These are phyloP conservation scores for Rhodotorula sp. DNA, from an alignment of 1,284 basidiomycete genomes.

Conservation along the genomic window DNA sequence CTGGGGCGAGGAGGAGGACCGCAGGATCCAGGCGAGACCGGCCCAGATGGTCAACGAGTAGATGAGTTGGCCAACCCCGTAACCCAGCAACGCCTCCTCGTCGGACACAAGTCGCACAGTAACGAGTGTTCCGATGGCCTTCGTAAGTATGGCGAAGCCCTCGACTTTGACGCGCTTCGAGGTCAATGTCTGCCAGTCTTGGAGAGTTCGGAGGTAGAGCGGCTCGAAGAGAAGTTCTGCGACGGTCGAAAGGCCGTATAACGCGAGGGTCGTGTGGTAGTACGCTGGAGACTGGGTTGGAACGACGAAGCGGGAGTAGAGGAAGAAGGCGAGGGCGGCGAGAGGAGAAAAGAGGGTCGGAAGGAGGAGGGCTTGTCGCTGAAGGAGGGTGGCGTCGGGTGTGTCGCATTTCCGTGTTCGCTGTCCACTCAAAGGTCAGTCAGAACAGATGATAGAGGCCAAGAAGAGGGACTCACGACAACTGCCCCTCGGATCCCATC, in stretches of 20 bases:
- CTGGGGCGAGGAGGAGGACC: constrained; percentile 1
- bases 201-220: constrained; percentile 63
- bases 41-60: constrained; percentile 59
- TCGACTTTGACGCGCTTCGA: constrained; percentile 53
- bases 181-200: constrained; percentile 33
- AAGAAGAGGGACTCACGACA: constrained; percentile 49
- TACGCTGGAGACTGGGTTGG: constrained; percentile 53
- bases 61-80: constrained; percentile 73
- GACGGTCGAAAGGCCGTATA: constrained; percentile 72
- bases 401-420: constrained; percentile 1
- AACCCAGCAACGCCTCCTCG: constrained; percentile 67
- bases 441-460: background rate
- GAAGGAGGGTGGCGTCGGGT: background rate
- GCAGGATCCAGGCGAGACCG: constrained; percentile 48
- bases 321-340: constrained; percentile 25
- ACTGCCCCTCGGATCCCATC: constrained; percentile 87
- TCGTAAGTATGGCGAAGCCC: constrained; percentile 72
- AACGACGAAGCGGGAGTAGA: constrained; percentile 60
- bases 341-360: constrained; percentile 12
- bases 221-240: constrained; percentile 79
- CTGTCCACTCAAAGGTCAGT: background rate
- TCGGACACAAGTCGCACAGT: constrained; percentile 58
- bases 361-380: constrained; percentile 3
- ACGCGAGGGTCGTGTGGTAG: constrained; percentile 56
- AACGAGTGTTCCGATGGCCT: constrained; percentile 68